Conservation (phyloP, 305 asterid species). For the Coffea humblotiana region DNA sequence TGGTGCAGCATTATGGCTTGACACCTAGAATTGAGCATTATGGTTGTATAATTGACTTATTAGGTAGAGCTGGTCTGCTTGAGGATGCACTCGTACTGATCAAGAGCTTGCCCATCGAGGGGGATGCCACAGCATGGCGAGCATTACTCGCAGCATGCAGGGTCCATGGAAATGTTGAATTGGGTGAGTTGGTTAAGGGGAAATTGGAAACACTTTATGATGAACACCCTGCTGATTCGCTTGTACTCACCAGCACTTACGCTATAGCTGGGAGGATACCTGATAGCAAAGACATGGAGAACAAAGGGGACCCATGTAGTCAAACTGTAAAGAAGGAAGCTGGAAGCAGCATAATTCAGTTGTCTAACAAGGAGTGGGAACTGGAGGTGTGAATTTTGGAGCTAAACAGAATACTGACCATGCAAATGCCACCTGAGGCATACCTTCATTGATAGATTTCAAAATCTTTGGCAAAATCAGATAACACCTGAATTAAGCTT, state of each 20-base stretch:
- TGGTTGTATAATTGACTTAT: slow-evolving; percentile 64
- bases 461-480: background rate
- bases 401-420: background rate
- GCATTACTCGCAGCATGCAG: slow-evolving; percentile 65
- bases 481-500: background rate
- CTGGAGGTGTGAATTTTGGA: background rate
- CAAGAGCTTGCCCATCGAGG: slow-evolving; percentile 43
- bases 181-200: slow-evolving; percentile 47
- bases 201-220: slow-evolving; percentile 40
- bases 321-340: slow-evolving; percentile 40
- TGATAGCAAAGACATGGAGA: slow-evolving; percentile 23
- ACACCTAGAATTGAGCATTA: slow-evolving; percentile 60
- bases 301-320: slow-evolving; percentile 15
- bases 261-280: slow-evolving; percentile 46
- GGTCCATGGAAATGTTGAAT: slow-evolving; percentile 47
- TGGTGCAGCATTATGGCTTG: slow-evolving; percentile 50
- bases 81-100: slow-evolving; percentile 52
- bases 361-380: background rate
- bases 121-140: slow-evolving; percentile 66
- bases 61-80: slow-evolving; percentile 62
- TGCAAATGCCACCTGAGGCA: background rate
- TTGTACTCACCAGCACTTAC: slow-evolving; percentile 42
- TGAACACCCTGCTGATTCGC: slow-evolving; percentile 51
- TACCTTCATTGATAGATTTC: background rate
- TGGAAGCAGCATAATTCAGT: slow-evolving; percentile 42